Base-by-base conservation (phyloP, 179 eudicot genomes). In the Actinidia arguta region DNA sequence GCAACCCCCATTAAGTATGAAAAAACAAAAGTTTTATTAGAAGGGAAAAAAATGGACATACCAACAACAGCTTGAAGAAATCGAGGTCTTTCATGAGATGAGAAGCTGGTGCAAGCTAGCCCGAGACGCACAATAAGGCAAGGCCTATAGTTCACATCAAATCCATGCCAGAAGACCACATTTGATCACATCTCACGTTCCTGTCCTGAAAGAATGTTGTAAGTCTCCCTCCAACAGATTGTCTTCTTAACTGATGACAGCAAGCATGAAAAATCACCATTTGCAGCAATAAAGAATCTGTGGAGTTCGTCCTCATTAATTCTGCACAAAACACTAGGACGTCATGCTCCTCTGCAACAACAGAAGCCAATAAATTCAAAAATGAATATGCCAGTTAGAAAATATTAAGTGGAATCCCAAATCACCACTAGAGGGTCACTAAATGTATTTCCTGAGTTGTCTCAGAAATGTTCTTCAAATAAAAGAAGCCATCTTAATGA, bases 91-190 rank as follows among this genome's bases (percentile, higher is more conserved):
- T 93, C 95, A 78, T 82, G 70, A 83, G 85, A 78, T 47, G 93
- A 85, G 82, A 96, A 83, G 86, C 80, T 88, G 79, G 68, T 82
- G 82, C 92, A 95, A 79, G 93, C 98, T 78, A 91, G 74, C 62
- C 99, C 99, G 71, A 95, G 92, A 52, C 97, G 93, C 78, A 95
- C 86, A 78, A 95, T 79, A 82, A 96, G 94, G 87, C 95, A 92
- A 63, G 96, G 99, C 83, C 90, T 88, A 79, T 88, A 80, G 48
- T 87, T 85, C 80, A 85, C 84, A 86, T 93, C 98, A 84, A 76
- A 85, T 66, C 95, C 98, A 86, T 95, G 99, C 98, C 99, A 96
- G 79, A 92, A 95, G 63, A 95, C 95, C 85, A 92, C 81, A 80
- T 92, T 86, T 64, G 98, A 95, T 98, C 98, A 95, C 86, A 81